Percentiles rank a stretch among this genome's conserved stretches.
Conservation (phyloP, 73 alveolate genomes). For the Blepharisma japonicum region DNA sequence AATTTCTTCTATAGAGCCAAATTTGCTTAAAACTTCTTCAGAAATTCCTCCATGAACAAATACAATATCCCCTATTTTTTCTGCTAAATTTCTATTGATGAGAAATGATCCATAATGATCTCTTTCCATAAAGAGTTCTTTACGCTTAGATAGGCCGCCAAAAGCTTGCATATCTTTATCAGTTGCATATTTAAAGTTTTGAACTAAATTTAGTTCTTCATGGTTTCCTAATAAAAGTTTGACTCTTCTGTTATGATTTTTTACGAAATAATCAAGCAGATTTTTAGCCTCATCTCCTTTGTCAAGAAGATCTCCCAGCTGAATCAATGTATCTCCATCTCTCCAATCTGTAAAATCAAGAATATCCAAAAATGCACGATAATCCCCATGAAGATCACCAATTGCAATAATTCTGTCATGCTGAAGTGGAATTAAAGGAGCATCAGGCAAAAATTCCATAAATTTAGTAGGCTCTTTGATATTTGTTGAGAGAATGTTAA, state of each 20-base stretch:
- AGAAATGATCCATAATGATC: neutral
- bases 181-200: neutral
- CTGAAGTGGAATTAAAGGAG: neutral
- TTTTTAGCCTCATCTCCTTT: neutral
- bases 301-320: neutral
- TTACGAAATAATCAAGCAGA: neutral
- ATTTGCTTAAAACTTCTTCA: neutral
- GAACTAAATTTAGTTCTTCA: neutral
- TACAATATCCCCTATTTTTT: neutral
- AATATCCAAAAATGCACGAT: neutral
- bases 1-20: neutral
- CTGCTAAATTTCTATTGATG: neutral
- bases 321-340: neutral
- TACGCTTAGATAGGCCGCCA: neutral
- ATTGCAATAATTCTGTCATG: neutral
- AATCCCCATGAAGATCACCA: neutral
- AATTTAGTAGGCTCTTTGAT: too few species aligned
- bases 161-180: neutral
- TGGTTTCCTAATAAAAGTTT: neutral
- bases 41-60: neutral
- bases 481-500: too few species aligned
- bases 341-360: neutral
- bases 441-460: too few species aligned
- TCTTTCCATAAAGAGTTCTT: neutral
- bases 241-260: too few species aligned